Conservation (phyloP, 2,329 filamentous ascomycete genomes). For the Alternaria tenuissima region DNA sequence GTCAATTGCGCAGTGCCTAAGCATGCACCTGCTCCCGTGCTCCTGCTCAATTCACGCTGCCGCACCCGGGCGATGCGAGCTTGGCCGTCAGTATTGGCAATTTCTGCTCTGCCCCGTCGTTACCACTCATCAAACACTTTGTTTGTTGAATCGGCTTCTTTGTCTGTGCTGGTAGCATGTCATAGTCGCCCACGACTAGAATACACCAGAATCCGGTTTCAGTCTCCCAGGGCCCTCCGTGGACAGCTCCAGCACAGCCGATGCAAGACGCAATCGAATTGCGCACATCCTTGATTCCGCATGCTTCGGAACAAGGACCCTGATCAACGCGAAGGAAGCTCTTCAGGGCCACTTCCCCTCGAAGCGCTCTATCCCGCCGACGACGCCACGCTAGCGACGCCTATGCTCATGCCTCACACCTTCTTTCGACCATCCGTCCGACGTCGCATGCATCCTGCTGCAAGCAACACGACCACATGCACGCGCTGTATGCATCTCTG, state of each 20-base stretch:
- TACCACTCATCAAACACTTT: not conserved
- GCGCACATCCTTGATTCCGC: not conserved
- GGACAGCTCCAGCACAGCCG: constrained; percentile 4
- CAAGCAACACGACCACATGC: constrained; percentile 23
- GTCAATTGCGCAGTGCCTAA: constrained; percentile 18
- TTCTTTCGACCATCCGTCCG: constrained; percentile 13
- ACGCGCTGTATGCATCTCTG: constrained; percentile 8
- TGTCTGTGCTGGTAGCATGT: constrained; percentile 12
- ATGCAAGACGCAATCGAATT: constrained; percentile 10
- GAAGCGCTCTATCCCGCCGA: constrained; percentile 23
- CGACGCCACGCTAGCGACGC: constrained; percentile 9
- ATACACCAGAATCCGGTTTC: constrained; percentile 16
- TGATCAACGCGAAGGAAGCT: constrained; percentile 10
- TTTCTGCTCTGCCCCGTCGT: not conserved
- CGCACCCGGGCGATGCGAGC: not conserved
- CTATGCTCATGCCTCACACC: not conserved
- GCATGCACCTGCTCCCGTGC: not conserved
- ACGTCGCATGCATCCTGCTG: constrained; percentile 16
- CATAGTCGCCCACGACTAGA: constrained; percentile 1
- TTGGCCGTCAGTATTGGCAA: constrained; percentile 1
- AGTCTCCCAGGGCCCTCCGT: not conserved
- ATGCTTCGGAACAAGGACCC: constrained; percentile 13
- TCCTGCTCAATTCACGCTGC: not conserved
- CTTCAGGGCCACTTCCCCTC: not conserved
- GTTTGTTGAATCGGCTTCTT: constrained; percentile 2